A percentile compares a stretch with the other conserved stretches of the same genome.
phyloP scores from a whole-genome alignment of 768 basidiomycete species.

The Chalciporus piperatus region DNA sequence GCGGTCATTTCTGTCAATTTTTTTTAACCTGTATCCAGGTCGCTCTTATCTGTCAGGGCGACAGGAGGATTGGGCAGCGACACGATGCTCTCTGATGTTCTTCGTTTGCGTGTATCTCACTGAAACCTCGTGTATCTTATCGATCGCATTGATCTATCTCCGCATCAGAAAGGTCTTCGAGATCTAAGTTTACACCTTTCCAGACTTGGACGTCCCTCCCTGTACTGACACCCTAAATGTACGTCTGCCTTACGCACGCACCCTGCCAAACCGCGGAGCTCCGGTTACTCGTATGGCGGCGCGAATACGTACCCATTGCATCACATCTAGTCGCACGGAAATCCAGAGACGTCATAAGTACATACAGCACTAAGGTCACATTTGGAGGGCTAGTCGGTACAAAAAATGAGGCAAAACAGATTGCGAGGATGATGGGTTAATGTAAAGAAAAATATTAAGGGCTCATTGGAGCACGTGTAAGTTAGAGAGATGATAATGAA shows the following conservation, averaged over 20 bases:
- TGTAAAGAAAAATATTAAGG: conserved; percentile 35
- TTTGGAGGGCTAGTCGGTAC: conserved; percentile 25
- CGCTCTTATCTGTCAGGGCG: neutral
- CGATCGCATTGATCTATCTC: conserved; percentile 9
- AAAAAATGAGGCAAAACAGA: conserved; percentile 20
- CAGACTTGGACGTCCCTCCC: neutral
- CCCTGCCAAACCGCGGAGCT: conserved; percentile 29
- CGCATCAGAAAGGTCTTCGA: conserved; percentile 4
- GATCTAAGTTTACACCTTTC: conserved; percentile 2
- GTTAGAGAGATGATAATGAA: conserved; percentile 35
- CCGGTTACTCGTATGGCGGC: conserved; percentile 13
- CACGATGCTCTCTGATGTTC: neutral
- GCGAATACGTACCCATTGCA: conserved; percentile 17
- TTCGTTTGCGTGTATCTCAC: neutral
- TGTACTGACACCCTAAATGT: conserved; percentile 4
- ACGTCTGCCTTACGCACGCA: neutral
- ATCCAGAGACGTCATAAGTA: conserved; percentile 23
- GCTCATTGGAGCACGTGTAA: conserved; percentile 29
- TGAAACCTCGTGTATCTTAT: conserved; percentile 15
- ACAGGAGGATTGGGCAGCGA: neutral
- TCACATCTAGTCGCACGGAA: conserved; percentile 17
- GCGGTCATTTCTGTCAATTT: neutral
- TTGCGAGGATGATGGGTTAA: conserved; percentile 29
- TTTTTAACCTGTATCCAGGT: neutral
- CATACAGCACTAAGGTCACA: conserved; percentile 27